Conservation (phyloP, 75 land plant species). For the Sequoiadendron giganteum region DNA sequence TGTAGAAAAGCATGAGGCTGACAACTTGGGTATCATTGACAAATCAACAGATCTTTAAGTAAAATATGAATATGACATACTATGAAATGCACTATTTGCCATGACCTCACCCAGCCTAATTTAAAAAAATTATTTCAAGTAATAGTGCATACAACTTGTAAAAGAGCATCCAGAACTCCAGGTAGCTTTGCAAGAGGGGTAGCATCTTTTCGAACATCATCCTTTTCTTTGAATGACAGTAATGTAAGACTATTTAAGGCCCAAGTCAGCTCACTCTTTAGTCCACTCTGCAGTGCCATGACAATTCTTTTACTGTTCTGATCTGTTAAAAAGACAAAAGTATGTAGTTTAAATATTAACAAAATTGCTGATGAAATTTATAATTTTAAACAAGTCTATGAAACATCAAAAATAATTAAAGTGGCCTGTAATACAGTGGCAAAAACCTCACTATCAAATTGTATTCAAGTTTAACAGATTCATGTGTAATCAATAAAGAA, state of each 20-base stretch:
- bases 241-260: slow-evolving; percentile 86
- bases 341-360: neutral
- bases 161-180: slow-evolving; percentile 90
- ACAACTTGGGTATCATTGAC: neutral
- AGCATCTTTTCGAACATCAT: slow-evolving; percentile 84
- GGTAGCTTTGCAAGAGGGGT: slow-evolving; percentile 89
- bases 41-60: neutral
- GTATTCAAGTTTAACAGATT: neutral
- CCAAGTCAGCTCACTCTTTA: slow-evolving; percentile 96
- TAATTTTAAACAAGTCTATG: neutral
- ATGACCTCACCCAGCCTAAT: neutral
- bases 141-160: slow-evolving; percentile 72
- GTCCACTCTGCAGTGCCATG: slow-evolving; percentile 93
- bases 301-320: slow-evolving; percentile 93
- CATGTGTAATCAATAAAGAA: slow-evolving; percentile 2
- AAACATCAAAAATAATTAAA: slow-evolving; percentile 3
- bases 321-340: slow-evolving; percentile 38
- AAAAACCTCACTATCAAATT: neutral
- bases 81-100: neutral
- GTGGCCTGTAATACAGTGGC: neutral
- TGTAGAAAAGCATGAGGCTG: neutral
- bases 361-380: neutral
- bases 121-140: neutral
- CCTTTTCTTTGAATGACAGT: slow-evolving; percentile 99
- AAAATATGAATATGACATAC: neutral